Conservation (phyloP, 2,329 filamentous ascomycete species). For the Lachnellula arida region DNA sequence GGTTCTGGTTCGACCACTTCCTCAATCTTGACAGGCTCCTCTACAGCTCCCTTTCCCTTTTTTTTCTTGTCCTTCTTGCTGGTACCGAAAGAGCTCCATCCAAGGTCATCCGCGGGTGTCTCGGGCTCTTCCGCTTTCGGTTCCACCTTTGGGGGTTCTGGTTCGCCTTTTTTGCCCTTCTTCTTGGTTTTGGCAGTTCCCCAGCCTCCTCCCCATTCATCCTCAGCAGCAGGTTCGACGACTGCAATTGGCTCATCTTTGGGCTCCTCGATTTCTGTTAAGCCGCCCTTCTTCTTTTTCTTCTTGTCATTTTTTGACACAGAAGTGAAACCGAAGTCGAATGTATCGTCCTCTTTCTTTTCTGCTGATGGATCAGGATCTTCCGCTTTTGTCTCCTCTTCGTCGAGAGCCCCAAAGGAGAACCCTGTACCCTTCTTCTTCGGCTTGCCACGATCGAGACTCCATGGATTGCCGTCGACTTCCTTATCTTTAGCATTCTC, state of each 20-base stretch:
- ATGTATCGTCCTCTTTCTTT: slow-evolving; percentile 36
- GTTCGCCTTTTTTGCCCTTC: slow-evolving; percentile 31
- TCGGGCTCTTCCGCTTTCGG: slow-evolving; percentile 23
- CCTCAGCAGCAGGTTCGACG: slow-evolving; percentile 29
- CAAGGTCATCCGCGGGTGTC: slow-evolving; percentile 18
- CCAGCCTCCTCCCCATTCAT: slow-evolving; percentile 49
- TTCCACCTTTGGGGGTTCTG: slow-evolving; percentile 27
- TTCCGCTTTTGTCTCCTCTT: slow-evolving; percentile 33
- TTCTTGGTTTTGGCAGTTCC: slow-evolving; percentile 47
- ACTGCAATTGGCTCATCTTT: slow-evolving; percentile 23
- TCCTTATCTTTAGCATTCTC: slow-evolving; percentile 40
- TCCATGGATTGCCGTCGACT: slow-evolving; percentile 47
- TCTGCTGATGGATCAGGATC: slow-evolving; percentile 25
- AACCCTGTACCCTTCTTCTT: slow-evolving; percentile 48
- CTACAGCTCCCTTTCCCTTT: slow-evolving; percentile 32
- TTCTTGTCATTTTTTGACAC: slow-evolving; percentile 42
- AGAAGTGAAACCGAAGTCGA: slow-evolving; percentile 30
- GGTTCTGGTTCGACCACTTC: slow-evolving; percentile 31
- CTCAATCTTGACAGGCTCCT: slow-evolving; percentile 12
- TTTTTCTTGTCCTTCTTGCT: slow-evolving; percentile 41
- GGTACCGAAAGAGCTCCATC: slow-evolving; percentile 8
- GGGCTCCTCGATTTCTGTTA: slow-evolving; percentile 21
- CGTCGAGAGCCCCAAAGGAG: slow-evolving; percentile 45
- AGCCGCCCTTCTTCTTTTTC: slow-evolving; percentile 36
- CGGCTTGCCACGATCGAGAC: slow-evolving; percentile 41